A percentile compares a stretch with the other conserved stretches of the same genome.
These are phyloP conservation scores for Nannochloropsis salina DNA, from an alignment of 108 stramenopile species.

Conservation along the genomic window DNA sequence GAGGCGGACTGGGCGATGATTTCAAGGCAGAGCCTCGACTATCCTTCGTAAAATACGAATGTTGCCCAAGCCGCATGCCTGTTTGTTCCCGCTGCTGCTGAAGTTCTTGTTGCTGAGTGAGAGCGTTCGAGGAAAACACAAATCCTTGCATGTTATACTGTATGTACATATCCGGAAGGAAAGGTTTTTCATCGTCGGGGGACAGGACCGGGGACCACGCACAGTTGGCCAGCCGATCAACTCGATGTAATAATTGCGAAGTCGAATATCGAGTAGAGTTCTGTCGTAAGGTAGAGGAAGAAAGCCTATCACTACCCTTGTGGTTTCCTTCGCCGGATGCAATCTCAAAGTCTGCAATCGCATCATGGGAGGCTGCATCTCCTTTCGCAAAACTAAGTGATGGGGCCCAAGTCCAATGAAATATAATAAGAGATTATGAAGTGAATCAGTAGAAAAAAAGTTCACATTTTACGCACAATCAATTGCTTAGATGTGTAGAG, in stretches of 20 bases:
- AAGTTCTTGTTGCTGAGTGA: not conserved
- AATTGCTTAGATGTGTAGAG: too few species aligned
- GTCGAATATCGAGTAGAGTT: not conserved
- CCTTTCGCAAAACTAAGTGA: not conserved
- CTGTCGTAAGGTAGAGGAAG: not conserved
- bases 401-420: too few species aligned
- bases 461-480: too few species aligned
- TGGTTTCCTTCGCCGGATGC: not conserved
- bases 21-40: not conserved
- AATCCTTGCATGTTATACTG: not conserved
- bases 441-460: too few species aligned
- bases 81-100: not conserved
- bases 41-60: not conserved
- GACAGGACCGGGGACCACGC: not conserved
- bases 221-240: not conserved
- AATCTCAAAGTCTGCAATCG: not conserved
- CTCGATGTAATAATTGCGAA: not conserved
- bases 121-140: not conserved
- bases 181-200: slow-evolving; percentile 1
- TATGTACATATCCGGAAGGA: slow-evolving; percentile 12
- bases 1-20: not conserved
- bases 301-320: not conserved
- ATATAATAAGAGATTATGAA: too few species aligned
- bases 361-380: not conserved
- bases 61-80: not conserved